phyloP scores from a whole-genome alignment of 2,329 filamentous ascomycete species.

The Coniochaeta hoffmannii region DNA sequence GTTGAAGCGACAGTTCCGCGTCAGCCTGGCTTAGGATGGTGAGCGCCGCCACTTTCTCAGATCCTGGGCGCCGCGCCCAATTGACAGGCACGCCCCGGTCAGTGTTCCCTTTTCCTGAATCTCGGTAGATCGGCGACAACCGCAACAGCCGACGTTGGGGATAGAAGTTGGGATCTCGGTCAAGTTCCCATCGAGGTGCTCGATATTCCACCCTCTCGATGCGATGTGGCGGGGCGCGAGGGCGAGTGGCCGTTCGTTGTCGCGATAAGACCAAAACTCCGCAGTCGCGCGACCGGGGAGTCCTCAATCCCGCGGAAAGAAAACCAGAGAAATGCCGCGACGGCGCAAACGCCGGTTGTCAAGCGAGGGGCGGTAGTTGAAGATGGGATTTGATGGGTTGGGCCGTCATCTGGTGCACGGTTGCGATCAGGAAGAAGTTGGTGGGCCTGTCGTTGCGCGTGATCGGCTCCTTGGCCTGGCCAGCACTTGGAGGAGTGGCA shows the following conservation, averaged over 20 bases:
- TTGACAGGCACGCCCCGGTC: conserved; percentile 23
- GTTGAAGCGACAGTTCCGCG: conserved; percentile 50
- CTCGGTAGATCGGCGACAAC: not conserved
- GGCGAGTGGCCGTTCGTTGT: not conserved
- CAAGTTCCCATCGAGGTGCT: not conserved
- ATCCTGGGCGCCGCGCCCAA: conserved; percentile 21
- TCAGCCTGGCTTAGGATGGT: conserved; percentile 46
- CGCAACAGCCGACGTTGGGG: not conserved
- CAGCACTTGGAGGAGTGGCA: not conserved
- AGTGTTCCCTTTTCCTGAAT: not conserved
- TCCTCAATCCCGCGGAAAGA: not conserved
- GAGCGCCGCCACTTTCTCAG: conserved; percentile 45
- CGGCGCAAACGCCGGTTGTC: not conserved
- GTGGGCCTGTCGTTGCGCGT: conserved; percentile 1
- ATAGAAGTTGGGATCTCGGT: not conserved
- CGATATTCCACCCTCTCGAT: not conserved
- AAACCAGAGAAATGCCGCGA: too few species aligned
- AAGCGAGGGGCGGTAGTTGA: not conserved
- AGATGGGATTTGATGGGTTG: not conserved
- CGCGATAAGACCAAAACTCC: not conserved
- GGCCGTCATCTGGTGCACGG: conserved; percentile 3
- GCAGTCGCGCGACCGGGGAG: not conserved
- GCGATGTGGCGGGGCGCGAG: not conserved
- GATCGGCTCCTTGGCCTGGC: conserved; percentile 2
- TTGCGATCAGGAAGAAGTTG: conserved; percentile 2